Evolutionary conservation across 164 flowering plant species (phyloP), one percentile per base, ranked within the genome.

Genomic region (Umbilicus rupestris): DNA sequence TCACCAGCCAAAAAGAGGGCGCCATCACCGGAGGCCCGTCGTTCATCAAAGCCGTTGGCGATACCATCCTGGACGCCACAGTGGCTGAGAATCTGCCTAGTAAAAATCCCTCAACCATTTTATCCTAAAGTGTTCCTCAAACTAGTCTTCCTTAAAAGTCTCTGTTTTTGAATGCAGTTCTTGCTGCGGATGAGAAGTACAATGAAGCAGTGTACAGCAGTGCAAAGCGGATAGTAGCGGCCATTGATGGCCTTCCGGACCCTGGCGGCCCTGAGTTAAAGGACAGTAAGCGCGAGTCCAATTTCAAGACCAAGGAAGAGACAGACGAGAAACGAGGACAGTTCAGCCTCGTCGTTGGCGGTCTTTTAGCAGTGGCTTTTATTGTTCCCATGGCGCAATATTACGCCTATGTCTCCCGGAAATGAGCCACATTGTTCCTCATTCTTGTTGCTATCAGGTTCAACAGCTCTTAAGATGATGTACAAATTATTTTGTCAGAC

Each of bases 321-420:
- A 95, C 99, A 1, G 96, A 87, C 0, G 99, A 89, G 83, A 95
- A 95, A 70, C 80, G 99, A 10, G 96, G 97, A 41, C 99, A 95
- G 68, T 95, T 95, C 80, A 83, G 83, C 66, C 89, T 90, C 68
- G 96, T 91, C 0, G 99, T 95, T 75, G 99, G 99, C 71, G 99
- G 97, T 69, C 75, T 95, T 80, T 69, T 95, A 72, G 97, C 87
- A 30, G 87, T 95, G 70, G 97, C 97, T 24, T 95, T 95, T 71
- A 96, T 95, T 66, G 97, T 95, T 75, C 99, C 99, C 28, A 95
- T 95, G 99, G 96, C 93, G 64, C 98, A 94, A 74, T 94, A 94
- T 75, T 90, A 94, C 69, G 98, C 97, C 14, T 94, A 95, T 75
- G 85, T 94, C 73, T 91, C 99, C 42, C 80, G 69, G 76, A 85